Evolutionary conservation across 2,329 filamentous ascomycete species (phyloP), one percentile per base, ranked within the genome.

Genomic region (Sclerotiophoma versabilis): DNA sequence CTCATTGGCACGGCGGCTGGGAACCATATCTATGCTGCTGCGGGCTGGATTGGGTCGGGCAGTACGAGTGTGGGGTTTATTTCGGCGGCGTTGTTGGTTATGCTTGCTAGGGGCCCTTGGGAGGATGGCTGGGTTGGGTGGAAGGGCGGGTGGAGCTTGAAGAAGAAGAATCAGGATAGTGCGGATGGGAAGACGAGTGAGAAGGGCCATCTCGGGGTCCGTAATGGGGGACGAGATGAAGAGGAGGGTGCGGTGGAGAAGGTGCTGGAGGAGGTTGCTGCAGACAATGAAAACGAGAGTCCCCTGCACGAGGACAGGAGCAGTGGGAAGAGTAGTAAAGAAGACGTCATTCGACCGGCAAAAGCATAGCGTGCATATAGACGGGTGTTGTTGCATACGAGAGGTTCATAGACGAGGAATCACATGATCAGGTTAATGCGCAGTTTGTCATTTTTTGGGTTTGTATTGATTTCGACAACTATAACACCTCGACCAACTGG

Each of bases 41-140:
- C 78, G 0, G 85, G 85, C 0, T 87, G 85, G 85, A 75, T 81
- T 2, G 76, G 76, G 12, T 83, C 80, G 56, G 84, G 84, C 0
- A 83, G 83, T 63, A 78, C 81, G 27, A 84, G 82, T 66, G 77
- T 87, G 25, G 84, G 78, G 3, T 80, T 85, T 54, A 76, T 84
- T 23, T 79, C 75, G 4, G 70, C 75, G 7, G 81, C 81, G 5
- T 63, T 86, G 42, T 15, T 81, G 20, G 60, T 82, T 2, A 80
- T 79, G 58, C 58, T 80, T 45, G 66, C 74, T 11, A 76, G 83
- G 26, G 84, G 84, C 0, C 85, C 85, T 12, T 81, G 80, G 74
- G 84, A 86, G 68, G 76, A 74, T 25, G 73, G 81, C 0, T 87
- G 85, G 85, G 53, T 86, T 38, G 85, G 85, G 0, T 87, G 85